Conservation (phyloP, 345 rosid genomes). For the Streptanthus diversifolius region DNA sequence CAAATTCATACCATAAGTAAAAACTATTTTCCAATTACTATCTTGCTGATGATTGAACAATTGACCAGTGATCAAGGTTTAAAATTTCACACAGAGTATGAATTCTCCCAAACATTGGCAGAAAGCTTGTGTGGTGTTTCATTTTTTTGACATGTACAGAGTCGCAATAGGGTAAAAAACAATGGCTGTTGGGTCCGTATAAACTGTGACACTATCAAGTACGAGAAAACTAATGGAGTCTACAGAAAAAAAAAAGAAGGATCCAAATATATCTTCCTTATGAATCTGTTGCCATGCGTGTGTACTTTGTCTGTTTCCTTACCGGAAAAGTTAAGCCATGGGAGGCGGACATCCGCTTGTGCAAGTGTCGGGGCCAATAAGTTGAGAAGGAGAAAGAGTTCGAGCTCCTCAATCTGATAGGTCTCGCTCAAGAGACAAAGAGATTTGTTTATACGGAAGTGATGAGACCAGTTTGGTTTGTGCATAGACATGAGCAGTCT, state of each 20-base stretch:
- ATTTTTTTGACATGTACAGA: constrained; percentile 22
- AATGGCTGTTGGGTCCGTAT: constrained; percentile 21
- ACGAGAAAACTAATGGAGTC: constrained; percentile 20
- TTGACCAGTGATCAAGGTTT: not conserved
- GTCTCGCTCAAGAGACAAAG: constrained; percentile 18
- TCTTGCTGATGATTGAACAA: not conserved
- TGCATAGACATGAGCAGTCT: constrained; percentile 74
- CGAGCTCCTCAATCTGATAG: constrained; percentile 1
- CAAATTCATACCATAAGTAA: not conserved
- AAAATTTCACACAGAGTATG: not conserved
- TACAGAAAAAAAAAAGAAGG: constrained; percentile 22
- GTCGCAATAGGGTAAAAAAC: not conserved
- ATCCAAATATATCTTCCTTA: constrained; percentile 15
- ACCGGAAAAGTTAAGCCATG: not conserved
- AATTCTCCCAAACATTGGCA: not conserved
- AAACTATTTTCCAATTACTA: not conserved
- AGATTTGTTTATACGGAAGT: constrained; percentile 34
- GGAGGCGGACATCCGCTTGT: not conserved
- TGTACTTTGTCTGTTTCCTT: constrained; percentile 1
- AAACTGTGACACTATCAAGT: constrained; percentile 19
- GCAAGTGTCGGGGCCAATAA: not conserved
- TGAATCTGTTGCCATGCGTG: constrained; percentile 10
- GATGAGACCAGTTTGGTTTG: constrained; percentile 57
- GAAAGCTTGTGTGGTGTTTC: not conserved
- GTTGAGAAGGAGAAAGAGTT: constrained; percentile 7